Evolutionary conservation across 1,139 yeast genomes (phyloP), one percentile per base, ranked within the genome.

Genomic region (Suhomyces taliae): DNA sequence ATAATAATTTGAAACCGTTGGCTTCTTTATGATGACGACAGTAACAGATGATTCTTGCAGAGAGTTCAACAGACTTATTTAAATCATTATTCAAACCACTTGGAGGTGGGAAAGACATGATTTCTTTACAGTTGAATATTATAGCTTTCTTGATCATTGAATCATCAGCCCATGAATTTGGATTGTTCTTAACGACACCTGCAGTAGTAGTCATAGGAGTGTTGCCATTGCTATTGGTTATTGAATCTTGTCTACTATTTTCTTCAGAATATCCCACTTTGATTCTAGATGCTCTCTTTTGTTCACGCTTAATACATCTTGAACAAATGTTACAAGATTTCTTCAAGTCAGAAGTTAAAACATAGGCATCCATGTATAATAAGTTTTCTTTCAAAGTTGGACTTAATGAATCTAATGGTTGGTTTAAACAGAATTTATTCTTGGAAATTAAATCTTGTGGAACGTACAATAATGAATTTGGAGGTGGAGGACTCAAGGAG

Each of bases 21-120:
- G 83, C 73, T 52, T 91, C 96, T 55, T 83, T 82, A 66, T 93
- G 98, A 66, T 93, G 99, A 57, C 98, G 83, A 68, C 97, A 91
- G 66, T 93, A 93, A 65, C 99, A 93, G 8, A 93, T 93, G 39
- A 93, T 83, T 68, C 99, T 81, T 11, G 96, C 85, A 33, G 91
- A 85, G 31, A 93, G 70, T 47, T 88, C 95, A 46, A 91, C 68
- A 10, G 78, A 73, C 54, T 83, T 76, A 19, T 64, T 57, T 12
- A 50, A 46, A 41, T 61, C 67, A 41, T 61, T 66, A 39, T 61
- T 62, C 41, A 72, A 64, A 7, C 82, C 82, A 35, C 73, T 72
- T 29, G 85, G 84, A 15, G 87, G 79, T 9, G 90, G 88, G 59
- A 90, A 81, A 4, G 90, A 82, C 39, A 89, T 79, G 34, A 91